Conservation (phyloP, 148 eudicot genomes). For the Limonium bicolor region DNA sequence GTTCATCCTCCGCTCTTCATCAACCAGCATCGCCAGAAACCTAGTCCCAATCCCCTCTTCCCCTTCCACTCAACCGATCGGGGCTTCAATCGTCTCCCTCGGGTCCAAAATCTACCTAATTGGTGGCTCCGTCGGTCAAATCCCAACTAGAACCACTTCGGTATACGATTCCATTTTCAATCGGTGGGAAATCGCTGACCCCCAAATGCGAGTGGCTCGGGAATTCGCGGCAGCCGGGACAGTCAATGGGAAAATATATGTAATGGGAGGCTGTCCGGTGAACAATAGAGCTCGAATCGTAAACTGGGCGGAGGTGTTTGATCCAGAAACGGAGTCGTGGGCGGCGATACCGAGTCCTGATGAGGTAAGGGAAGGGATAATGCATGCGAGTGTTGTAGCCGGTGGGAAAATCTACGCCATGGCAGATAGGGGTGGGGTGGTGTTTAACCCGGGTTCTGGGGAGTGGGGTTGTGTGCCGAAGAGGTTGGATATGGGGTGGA, state of each 20-base stretch:
- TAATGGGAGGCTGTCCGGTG: constrained; percentile 77
- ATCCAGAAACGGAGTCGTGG: constrained; percentile 47
- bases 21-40: constrained; percentile 2
- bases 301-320: constrained; percentile 84
- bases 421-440: constrained; percentile 93
- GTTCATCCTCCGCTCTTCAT: constrained; percentile 31
- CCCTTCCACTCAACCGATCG: constrained; percentile 33
- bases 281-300: constrained; percentile 53
- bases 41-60: constrained; percentile 22
- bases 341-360: constrained; percentile 30
- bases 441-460: constrained; percentile 28
- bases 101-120: constrained; percentile 50
- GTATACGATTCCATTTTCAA: constrained; percentile 45
- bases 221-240: constrained; percentile 78
- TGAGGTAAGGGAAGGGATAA: constrained; percentile 69
- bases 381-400: constrained; percentile 85
- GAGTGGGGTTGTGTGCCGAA: constrained; percentile 58
- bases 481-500: constrained; percentile 83
- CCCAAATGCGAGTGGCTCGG: constrained; percentile 56
- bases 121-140: constrained; percentile 56
- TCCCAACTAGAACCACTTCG: constrained; percentile 33
- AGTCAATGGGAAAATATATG: constrained; percentile 57
- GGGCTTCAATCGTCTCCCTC: constrained; percentile 33
- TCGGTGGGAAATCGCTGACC: constrained; percentile 69
- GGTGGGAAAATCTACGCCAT: constrained; percentile 60